Conservation (phyloP, 768 basidiomycete species). For the Polyporus arcularius region DNA sequence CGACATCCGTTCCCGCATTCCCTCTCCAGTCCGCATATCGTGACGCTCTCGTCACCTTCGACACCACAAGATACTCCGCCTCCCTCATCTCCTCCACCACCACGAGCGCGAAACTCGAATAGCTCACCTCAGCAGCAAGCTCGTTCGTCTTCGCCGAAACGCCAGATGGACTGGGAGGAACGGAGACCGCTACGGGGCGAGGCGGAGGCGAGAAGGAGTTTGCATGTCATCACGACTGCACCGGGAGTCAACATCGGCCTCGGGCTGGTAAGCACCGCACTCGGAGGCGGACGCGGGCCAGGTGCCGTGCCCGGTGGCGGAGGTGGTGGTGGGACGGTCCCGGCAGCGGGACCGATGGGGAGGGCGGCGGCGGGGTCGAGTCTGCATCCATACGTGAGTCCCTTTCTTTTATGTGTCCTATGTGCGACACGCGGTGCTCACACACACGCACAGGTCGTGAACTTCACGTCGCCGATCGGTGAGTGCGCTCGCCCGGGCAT, state of each 20-base stretch:
- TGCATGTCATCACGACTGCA: slow-evolving; percentile 7
- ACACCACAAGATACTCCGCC: slow-evolving; percentile 1
- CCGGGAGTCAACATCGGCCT: slow-evolving; percentile 1
- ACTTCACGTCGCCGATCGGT: slow-evolving; percentile 43
- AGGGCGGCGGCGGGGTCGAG: slow-evolving; percentile 11
- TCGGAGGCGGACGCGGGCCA: slow-evolving; percentile 2
- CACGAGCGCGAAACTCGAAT: background rate
- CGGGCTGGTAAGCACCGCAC: slow-evolving; percentile 1
- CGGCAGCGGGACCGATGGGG: background rate
- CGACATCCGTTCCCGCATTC: slow-evolving; percentile 30
- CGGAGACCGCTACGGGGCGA: background rate
- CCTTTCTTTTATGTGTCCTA: background rate
- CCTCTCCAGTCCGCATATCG: slow-evolving; percentile 24
- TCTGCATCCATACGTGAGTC: slow-evolving; percentile 35
- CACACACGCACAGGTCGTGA: slow-evolving; percentile 30
- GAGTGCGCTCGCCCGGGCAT: slow-evolving; percentile 2
- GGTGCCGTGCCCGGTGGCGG: background rate
- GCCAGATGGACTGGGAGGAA: slow-evolving; percentile 18
- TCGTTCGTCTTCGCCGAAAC: slow-evolving; percentile 8
- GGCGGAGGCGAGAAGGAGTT: background rate
- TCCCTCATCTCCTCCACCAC: background rate
- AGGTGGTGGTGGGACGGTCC: too few relatives aligned
- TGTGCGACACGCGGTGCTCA: too few relatives aligned
- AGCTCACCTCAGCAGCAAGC: background rate
- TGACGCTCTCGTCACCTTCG: background rate